phyloP scores from a whole-genome alignment of 2,329 filamentous ascomycete species.

The Epichloe brachyelytri region DNA sequence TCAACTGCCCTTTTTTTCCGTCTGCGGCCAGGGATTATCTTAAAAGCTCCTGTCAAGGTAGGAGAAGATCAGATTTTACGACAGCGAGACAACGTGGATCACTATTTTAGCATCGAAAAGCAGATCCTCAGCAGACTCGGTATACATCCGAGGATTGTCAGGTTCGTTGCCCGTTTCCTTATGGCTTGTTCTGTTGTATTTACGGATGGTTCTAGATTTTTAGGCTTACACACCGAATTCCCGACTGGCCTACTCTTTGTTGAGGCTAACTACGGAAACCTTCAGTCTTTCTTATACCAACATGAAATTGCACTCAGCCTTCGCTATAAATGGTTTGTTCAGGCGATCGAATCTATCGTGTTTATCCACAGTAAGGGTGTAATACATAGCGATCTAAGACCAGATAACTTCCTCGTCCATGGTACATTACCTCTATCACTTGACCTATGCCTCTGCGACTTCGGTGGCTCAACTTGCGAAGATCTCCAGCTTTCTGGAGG shows the following conservation, averaged over 20 bases:
- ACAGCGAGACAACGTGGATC: conserved; percentile 3
- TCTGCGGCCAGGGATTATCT: conserved; percentile 3
- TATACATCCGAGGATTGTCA: conserved; percentile 5
- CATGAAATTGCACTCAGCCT: background rate
- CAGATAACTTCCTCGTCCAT: background rate
- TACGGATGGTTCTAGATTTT: background rate
- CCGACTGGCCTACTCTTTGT: background rate
- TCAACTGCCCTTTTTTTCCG: conserved; percentile 9
- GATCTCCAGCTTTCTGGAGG: background rate
- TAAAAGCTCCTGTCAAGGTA: conserved; percentile 6
- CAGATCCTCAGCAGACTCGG: conserved; percentile 6
- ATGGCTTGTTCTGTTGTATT: background rate
- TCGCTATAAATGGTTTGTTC: background rate
- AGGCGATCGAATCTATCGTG: background rate
- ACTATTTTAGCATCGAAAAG: conserved; percentile 6
- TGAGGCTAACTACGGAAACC: no score
- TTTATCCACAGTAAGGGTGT: background rate
- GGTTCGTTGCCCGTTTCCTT: background rate
- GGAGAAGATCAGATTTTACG: conserved; percentile 3
- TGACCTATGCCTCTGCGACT: background rate
- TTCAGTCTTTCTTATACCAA: background rate
- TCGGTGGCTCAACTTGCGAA: background rate
- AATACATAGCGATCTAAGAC: background rate
- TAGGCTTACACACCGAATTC: background rate
- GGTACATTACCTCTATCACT: background rate